A percentile compares a stretch with the other conserved stretches of the same genome.
Evolutionary conservation across 257 asterid genomes (phyloP).

Genomic region (Rehmannia glutinosa): DNA sequence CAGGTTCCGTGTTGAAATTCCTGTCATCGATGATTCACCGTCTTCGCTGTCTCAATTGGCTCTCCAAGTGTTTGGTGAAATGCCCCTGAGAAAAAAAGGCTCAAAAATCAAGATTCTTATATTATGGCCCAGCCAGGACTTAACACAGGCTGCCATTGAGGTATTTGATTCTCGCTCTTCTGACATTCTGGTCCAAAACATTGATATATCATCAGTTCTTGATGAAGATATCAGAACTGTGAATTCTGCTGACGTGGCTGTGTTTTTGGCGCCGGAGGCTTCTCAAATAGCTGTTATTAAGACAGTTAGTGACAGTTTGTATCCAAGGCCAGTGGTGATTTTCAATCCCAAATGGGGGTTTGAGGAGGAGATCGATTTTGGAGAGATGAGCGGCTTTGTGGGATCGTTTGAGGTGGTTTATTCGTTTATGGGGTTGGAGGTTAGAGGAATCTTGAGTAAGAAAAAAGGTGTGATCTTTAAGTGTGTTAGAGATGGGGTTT

Average conservation of each 20-base stretch:
- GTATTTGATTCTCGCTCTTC: slow-evolving; percentile 48
- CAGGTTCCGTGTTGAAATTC: slow-evolving; percentile 73
- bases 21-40: slow-evolving; percentile 72
- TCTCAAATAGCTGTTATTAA: slow-evolving; percentile 49
- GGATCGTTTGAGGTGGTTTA: slow-evolving; percentile 77
- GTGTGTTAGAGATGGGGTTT: slow-evolving; percentile 66
- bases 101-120: slow-evolving; percentile 46
- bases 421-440: slow-evolving; percentile 87
- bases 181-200: slow-evolving; percentile 38
- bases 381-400: slow-evolving; percentile 51
- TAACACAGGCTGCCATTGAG: slow-evolving; percentile 43
- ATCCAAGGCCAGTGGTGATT: slow-evolving; percentile 70
- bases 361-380: slow-evolving; percentile 65
- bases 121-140: slow-evolving; percentile 47
- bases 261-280: slow-evolving; percentile 56
- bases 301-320: slow-evolving; percentile 41
- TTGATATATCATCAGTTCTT: slow-evolving; percentile 37
- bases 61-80: slow-evolving; percentile 52
- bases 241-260: slow-evolving; percentile 57
- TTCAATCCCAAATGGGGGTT: slow-evolving; percentile 84
- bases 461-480: slow-evolving; percentile 77
- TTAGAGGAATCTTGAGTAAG: slow-evolving; percentile 64
- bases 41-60: slow-evolving; percentile 63
- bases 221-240: slow-evolving; percentile 34
- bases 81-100: slow-evolving; percentile 62